phyloP scores from a whole-genome alignment of 176 grass and related monocot species.

The Secale cereale region DNA sequence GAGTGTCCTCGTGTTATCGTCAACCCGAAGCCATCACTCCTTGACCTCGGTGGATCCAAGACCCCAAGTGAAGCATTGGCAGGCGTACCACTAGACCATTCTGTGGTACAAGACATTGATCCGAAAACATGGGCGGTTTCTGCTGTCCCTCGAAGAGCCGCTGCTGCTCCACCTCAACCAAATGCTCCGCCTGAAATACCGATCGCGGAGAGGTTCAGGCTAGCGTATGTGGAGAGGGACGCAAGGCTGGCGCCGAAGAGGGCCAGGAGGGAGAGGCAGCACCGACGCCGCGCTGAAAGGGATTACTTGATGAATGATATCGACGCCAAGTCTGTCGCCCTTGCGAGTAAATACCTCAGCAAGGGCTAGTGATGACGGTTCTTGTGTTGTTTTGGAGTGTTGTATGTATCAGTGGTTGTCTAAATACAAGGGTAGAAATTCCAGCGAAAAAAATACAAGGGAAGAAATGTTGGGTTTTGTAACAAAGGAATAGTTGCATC shows the following conservation, averaged over 20 bases:
- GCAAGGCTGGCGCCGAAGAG: slow-evolving; percentile 80
- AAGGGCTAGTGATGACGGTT: slow-evolving; percentile 21
- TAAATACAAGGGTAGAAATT: background rate
- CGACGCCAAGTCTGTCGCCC: slow-evolving; percentile 60
- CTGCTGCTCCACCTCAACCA: background rate
- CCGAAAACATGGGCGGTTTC: slow-evolving; percentile 78
- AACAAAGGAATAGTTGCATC: background rate
- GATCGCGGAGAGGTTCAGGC: slow-evolving; percentile 78
- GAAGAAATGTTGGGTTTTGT: background rate
- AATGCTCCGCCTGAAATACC: slow-evolving; percentile 43
- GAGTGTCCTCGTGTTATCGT: slow-evolving; percentile 78
- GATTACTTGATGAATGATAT: slow-evolving; percentile 63
- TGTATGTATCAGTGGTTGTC: slow-evolving; percentile 11
- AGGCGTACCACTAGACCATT: slow-evolving; percentile 59
- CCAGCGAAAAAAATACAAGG: background rate
- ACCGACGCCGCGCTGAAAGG: slow-evolving; percentile 64
- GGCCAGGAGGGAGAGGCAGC: slow-evolving; percentile 71
- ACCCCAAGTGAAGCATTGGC: slow-evolving; percentile 61
- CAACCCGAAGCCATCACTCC: slow-evolving; percentile 57
- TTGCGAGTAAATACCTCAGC: slow-evolving; percentile 69
- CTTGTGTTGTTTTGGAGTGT: background rate
- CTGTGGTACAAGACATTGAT: slow-evolving; percentile 62
- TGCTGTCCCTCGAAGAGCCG: slow-evolving; percentile 33
- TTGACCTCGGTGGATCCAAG: slow-evolving; percentile 51
- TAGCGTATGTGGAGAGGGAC: slow-evolving; percentile 75